Conservation (phyloP, 306 rosid genomes). For the Cajanus cajan region DNA sequence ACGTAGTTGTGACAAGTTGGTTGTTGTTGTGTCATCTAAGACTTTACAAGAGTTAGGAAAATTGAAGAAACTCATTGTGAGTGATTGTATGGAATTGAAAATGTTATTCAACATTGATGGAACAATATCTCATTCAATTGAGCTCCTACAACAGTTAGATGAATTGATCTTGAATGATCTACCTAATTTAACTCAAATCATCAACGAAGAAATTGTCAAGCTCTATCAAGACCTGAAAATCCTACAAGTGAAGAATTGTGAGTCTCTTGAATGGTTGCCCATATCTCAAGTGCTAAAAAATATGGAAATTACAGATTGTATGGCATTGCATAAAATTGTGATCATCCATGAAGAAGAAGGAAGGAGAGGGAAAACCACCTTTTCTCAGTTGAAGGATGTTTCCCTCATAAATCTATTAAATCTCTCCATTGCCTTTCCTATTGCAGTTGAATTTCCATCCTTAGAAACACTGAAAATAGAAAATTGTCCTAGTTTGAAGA, state of each 20-base stretch:
- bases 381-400: too few relatives aligned
- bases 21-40: neutral
- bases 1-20: neutral
- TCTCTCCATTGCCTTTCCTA: too few relatives aligned
- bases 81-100: too few relatives aligned
- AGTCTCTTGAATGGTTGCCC: neutral
- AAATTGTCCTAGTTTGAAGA: neutral
- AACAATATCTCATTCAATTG: too few relatives aligned
- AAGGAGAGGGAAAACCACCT: too few relatives aligned
- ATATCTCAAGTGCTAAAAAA: neutral
- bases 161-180: neutral
- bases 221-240: neutral
- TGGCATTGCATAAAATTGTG: too few relatives aligned
- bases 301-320: neutral
- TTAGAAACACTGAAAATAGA: neutral
- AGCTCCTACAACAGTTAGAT: neutral
- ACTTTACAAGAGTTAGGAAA: conserved; percentile 1
- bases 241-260: neutral
- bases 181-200: neutral
- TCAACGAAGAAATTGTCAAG: neutral
- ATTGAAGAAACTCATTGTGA: conserved; percentile 9
- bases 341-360: too few relatives aligned
- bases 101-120: too few relatives aligned
- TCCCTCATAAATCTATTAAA: too few relatives aligned
- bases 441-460: neutral